Evolutionary conservation across 177 flowering plant species (phyloP).

Genomic region (Tripterygium wilfordii): DNA sequence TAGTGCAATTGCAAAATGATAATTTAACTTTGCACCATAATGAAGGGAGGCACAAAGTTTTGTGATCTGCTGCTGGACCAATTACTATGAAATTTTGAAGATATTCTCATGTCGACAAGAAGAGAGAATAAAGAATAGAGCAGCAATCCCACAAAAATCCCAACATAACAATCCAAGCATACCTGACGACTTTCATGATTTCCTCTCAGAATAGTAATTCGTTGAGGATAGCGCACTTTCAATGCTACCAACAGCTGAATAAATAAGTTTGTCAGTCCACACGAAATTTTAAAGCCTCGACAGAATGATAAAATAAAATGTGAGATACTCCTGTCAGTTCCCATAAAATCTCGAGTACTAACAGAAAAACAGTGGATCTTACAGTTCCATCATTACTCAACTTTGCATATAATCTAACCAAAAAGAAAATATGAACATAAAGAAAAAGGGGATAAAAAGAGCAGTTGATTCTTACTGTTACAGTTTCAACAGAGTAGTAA

Average conservation of each 20-base stretch:
- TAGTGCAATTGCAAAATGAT: too few relatives aligned
- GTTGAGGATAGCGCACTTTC: slow-evolving; percentile 75
- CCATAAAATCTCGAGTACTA: too few relatives aligned
- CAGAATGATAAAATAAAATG: background rate
- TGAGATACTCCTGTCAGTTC: background rate
- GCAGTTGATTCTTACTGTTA: slow-evolving; percentile 56
- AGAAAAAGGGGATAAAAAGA: background rate
- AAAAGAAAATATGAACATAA: background rate
- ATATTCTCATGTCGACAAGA: too few relatives aligned
- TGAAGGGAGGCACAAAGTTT: too few relatives aligned
- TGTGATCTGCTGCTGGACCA: too few relatives aligned
- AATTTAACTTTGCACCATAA: too few relatives aligned
- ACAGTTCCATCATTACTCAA: too few relatives aligned
- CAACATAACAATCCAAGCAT: background rate
- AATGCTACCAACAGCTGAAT: slow-evolving; percentile 78
- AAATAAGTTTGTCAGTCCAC: slow-evolving; percentile 9
- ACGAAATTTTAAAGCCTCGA: slow-evolving; percentile 1
- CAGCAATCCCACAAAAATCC: background rate
- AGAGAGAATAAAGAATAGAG: background rate
- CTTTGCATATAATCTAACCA: background rate
- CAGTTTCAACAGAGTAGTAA: slow-evolving; percentile 89
- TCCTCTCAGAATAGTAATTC: slow-evolving; percentile 87
- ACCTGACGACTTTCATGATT: slow-evolving; percentile 96
- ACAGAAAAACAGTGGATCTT: too few relatives aligned
- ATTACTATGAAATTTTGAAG: too few relatives aligned